Conservation (phyloP, 305 asterid genomes). For the Salvia sclarea region DNA sequence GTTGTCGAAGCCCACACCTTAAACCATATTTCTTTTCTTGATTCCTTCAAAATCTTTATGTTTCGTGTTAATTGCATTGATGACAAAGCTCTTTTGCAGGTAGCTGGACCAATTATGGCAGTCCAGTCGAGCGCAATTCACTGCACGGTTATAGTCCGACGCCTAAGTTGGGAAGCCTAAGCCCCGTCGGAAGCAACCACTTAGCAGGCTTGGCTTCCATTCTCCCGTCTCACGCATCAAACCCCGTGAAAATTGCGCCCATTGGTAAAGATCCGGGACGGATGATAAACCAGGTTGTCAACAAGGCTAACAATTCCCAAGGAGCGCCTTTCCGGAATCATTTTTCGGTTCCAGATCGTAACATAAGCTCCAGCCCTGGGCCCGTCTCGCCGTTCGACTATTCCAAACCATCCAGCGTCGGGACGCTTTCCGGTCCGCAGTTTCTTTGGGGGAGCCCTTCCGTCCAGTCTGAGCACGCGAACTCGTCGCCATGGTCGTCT, state of each 20-base stretch:
- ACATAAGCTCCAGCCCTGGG: slow-evolving; percentile 56
- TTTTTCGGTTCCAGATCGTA: slow-evolving; percentile 48
- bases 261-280: slow-evolving; percentile 76
- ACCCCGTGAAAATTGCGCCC: slow-evolving; percentile 75
- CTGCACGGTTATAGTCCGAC: slow-evolving; percentile 60
- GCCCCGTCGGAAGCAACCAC: slow-evolving; percentile 60
- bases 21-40: slow-evolving; percentile 10
- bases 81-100: slow-evolving; percentile 45
- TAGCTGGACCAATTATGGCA: slow-evolving; percentile 81
- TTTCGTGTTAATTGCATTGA: slow-evolving; percentile 18
- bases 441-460: slow-evolving; percentile 94
- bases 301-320: slow-evolving; percentile 33
- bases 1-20: slow-evolving; percentile 22
- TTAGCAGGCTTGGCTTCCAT: slow-evolving; percentile 82
- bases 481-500: slow-evolving; percentile 63
- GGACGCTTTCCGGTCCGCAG: slow-evolving; percentile 85
- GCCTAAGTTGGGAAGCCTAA: slow-evolving; percentile 54
- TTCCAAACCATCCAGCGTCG: slow-evolving; percentile 66
- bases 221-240: slow-evolving; percentile 63
- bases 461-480: slow-evolving; percentile 56
- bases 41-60: slow-evolving; percentile 11
- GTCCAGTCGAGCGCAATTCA: slow-evolving; percentile 72
- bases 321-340: slow-evolving; percentile 43
- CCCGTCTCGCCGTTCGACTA: slow-evolving; percentile 57
- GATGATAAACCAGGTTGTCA: slow-evolving; percentile 41